Evolutionary conservation across 805 yeast genomes (phyloP).

Genomic region (Helenozyma baotianmanensis): DNA sequence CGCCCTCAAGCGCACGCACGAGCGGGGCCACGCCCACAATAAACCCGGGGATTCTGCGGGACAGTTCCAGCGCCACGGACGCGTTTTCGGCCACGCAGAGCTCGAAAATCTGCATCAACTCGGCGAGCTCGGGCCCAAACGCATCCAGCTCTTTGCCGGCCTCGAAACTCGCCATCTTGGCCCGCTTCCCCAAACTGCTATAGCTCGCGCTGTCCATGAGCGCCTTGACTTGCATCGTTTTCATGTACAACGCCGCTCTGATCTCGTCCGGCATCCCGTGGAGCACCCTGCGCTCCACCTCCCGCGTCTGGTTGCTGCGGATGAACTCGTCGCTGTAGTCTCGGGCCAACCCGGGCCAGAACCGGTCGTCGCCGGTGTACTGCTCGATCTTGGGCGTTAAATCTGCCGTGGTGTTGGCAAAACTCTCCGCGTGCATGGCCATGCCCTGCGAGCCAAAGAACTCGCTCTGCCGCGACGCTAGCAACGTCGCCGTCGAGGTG

Average conservation of each 20-base stretch:
- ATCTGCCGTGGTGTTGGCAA: slow-evolving; percentile 9
- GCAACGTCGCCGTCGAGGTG: slow-evolving; percentile 7
- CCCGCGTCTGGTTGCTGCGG: slow-evolving; percentile 4
- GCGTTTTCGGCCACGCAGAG: slow-evolving; percentile 26
- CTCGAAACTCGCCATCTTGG: slow-evolving; percentile 11
- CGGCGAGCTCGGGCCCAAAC: slow-evolving; percentile 6
- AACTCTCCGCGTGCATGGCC: slow-evolving; percentile 9
- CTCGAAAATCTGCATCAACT: slow-evolving; percentile 27
- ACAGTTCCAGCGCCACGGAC: slow-evolving; percentile 1
- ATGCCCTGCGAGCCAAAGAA: slow-evolving; percentile 6
- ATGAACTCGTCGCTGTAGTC: slow-evolving; percentile 14
- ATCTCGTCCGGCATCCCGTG: slow-evolving; percentile 28
- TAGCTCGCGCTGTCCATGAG: slow-evolving; percentile 25
- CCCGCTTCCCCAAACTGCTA: slow-evolving; percentile 25
- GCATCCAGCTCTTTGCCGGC: neutral
- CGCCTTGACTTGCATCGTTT: slow-evolving; percentile 27
- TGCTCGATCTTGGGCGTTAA: slow-evolving; percentile 1
- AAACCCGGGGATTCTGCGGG: slow-evolving; percentile 14
- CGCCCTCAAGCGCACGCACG: slow-evolving; percentile 16
- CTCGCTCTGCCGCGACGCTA: slow-evolving; percentile 11
- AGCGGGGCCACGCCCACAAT: slow-evolving; percentile 18
- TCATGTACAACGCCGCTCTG: slow-evolving; percentile 30
- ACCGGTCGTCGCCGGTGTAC: slow-evolving; percentile 7
- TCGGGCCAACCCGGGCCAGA: slow-evolving; percentile 18
- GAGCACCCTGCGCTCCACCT: slow-evolving; percentile 15